Evolutionary conservation across 106 monocot species (phyloP), one percentile per base, ranked within the genome.

Genomic region (Iris macrosiphon): DNA sequence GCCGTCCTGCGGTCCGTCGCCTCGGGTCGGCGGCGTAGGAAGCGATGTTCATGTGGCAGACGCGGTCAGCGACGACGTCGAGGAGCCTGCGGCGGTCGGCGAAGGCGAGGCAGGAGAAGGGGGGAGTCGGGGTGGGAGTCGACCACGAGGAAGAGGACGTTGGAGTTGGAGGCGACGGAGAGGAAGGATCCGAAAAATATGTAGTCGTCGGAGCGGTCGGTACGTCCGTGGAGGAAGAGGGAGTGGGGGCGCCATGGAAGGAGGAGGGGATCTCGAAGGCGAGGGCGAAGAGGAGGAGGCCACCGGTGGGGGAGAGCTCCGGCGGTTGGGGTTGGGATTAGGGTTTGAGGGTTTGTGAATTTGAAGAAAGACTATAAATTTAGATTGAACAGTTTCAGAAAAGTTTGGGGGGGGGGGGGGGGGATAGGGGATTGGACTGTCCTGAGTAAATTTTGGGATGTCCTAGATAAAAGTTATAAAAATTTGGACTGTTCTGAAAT

Each of bases 131-230:
- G n/a, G n/a, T 27, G 8, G 51, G n/a, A 70, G n/a, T 81, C 85
- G 39, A 72, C 71, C 68, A 87, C 87, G 53, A 92, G 92, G 50
- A 83, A 53, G 44, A 92, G 79, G 42, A 87, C 71, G 54, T 86
- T 83, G 65, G 61, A 57, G 34, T 37, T 15, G 13, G 61, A 46
- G 22, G 56, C 55, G 26, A 90, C 38, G 35, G 45, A 38, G 10
- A 28, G 12, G 37, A 84, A 52, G 16, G 52, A 15, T 18, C 85
- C 84, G 12, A 74, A 78, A 61, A 52, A 66, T 49, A 85, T 57
- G 39, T 37, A 54, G 31, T 67, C 72, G 12, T 55, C 54, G 15
- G 30, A 31, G 32, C 8, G 14, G 21, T 23, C 8, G 49, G 52
- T 57, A 9, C 63, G 45, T 15, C 80, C 83, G 31, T 88, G 80